phyloP scores from a whole-genome alignment of 768 basidiomycete genomes.

The Trametes elegans region DNA sequence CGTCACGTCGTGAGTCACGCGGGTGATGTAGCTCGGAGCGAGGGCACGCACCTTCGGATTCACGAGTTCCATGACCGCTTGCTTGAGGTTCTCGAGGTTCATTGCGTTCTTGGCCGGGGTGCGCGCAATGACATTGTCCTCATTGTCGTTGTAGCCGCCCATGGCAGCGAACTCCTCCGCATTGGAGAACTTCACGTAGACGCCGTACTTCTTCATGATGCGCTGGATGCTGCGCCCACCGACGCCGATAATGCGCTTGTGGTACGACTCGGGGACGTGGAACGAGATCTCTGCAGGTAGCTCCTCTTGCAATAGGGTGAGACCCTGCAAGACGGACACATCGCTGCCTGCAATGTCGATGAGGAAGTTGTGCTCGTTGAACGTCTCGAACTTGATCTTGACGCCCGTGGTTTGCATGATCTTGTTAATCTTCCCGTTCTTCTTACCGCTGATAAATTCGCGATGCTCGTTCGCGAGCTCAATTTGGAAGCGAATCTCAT shows the following conservation, averaged over 20 bases:
- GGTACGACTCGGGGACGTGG: slow-evolving; percentile 96
- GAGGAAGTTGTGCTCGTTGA: slow-evolving; percentile 94
- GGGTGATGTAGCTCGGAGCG: not conserved
- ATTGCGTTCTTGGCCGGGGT: slow-evolving; percentile 97
- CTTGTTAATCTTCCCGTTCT: slow-evolving; percentile 99
- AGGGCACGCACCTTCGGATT: slow-evolving; percentile 75
- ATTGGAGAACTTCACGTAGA: slow-evolving; percentile 98
- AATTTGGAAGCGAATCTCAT: slow-evolving; percentile 97
- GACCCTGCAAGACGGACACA: slow-evolving; percentile 79
- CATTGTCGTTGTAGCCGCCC: slow-evolving; percentile 95
- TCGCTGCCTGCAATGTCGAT: slow-evolving; percentile 89
- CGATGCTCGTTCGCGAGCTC: slow-evolving; percentile 97
- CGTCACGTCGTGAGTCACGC: not conserved
- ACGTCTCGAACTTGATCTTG: slow-evolving; percentile 98
- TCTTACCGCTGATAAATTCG: slow-evolving; percentile 98
- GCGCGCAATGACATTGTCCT: slow-evolving; percentile 97
- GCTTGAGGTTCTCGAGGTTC: slow-evolving; percentile 92
- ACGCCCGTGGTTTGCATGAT: slow-evolving; percentile 97
- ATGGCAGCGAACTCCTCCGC: slow-evolving; percentile 94
- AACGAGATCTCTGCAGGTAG: slow-evolving; percentile 98
- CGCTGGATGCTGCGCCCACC: slow-evolving; percentile 97
- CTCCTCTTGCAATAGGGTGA: slow-evolving; percentile 91
- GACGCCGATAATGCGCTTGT: slow-evolving; percentile 98
- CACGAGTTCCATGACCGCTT: slow-evolving; percentile 96
- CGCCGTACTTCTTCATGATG: slow-evolving; percentile 99